Evolutionary conservation across 768 basidiomycete genomes (phyloP).

Genomic region (Tricholoma bakamatsutake): DNA sequence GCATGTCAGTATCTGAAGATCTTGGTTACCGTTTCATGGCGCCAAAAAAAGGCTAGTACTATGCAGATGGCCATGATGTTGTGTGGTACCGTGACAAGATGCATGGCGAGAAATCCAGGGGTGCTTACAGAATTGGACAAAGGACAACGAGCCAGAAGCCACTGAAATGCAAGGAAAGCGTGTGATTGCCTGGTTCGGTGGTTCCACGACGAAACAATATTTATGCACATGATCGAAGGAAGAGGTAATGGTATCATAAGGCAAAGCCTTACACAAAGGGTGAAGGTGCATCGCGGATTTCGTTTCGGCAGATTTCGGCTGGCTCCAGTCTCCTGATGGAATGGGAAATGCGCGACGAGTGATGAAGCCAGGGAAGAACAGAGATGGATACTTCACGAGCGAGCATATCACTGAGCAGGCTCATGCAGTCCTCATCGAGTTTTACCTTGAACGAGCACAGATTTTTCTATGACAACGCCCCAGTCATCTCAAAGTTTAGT

Average conservation of each 20-base stretch:
- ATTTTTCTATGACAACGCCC: not conserved
- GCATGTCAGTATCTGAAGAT: not conserved
- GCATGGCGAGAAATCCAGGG: not conserved
- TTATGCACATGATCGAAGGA: not conserved
- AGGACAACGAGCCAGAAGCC: not conserved
- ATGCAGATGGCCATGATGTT: slow-evolving; percentile 1
- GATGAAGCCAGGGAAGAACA: not conserved
- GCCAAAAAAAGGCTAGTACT: slow-evolving; percentile 3
- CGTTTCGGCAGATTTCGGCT: not conserved
- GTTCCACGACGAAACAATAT: not conserved
- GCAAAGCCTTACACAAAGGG: not conserved
- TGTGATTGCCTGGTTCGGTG: not conserved
- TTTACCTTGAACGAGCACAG: not conserved
- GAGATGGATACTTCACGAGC: not conserved
- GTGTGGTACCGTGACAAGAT: not conserved
- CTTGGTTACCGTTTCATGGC: not conserved
- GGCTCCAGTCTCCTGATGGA: not conserved
- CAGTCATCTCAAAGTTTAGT: not conserved
- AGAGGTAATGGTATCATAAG: not conserved
- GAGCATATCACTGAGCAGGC: not conserved
- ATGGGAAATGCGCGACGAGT: not conserved
- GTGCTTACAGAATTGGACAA: not conserved
- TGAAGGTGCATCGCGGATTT: not conserved
- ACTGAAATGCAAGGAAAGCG: not conserved
- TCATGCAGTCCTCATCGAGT: not conserved